Evolutionary conservation across 306 rosid species (phyloP).

Genomic region (Abrus pulchellus): DNA sequence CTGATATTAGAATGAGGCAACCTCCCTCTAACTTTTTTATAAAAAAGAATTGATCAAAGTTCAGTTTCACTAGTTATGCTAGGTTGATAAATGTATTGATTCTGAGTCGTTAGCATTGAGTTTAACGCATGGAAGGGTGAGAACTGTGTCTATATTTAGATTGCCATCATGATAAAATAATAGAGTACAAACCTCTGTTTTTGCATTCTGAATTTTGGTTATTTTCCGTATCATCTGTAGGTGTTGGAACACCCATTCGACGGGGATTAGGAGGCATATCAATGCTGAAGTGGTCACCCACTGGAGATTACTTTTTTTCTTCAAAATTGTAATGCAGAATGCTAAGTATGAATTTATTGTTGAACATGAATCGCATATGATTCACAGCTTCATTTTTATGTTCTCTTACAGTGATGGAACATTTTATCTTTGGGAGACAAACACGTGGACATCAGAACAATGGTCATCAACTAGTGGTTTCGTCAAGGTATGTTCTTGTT

Average conservation of each 20-base stretch:
- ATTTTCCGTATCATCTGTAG: slow-evolving; percentile 55
- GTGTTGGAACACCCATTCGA: slow-evolving; percentile 88
- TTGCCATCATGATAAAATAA: slow-evolving; percentile 3
- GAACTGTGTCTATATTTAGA: slow-evolving; percentile 6
- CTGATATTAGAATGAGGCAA: slow-evolving; percentile 5
- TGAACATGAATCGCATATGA: slow-evolving; percentile 33
- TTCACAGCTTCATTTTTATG: slow-evolving; percentile 37
- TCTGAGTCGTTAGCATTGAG: slow-evolving; percentile 7
- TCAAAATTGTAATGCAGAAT: slow-evolving; percentile 74
- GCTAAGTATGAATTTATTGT: slow-evolving; percentile 27
- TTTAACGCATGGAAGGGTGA: background rate
- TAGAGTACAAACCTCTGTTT: background rate
- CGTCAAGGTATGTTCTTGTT: slow-evolving; percentile 69
- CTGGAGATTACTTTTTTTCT: slow-evolving; percentile 95
- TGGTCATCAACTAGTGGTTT: slow-evolving; percentile 95
- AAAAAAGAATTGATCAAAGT: background rate
- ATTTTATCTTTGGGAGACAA: slow-evolving; percentile 98
- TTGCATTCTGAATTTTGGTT: slow-evolving; percentile 28
- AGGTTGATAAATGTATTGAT: slow-evolving; percentile 29
- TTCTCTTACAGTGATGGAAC: slow-evolving; percentile 80
- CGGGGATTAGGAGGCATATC: slow-evolving; percentile 95
- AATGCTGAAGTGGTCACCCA: slow-evolving; percentile 94
- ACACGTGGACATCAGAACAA: slow-evolving; percentile 92
- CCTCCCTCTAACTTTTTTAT: background rate
- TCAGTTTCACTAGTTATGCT: background rate